Conservation (phyloP, 345 rosid genomes). For the Eucalyptus sp. region DNA sequence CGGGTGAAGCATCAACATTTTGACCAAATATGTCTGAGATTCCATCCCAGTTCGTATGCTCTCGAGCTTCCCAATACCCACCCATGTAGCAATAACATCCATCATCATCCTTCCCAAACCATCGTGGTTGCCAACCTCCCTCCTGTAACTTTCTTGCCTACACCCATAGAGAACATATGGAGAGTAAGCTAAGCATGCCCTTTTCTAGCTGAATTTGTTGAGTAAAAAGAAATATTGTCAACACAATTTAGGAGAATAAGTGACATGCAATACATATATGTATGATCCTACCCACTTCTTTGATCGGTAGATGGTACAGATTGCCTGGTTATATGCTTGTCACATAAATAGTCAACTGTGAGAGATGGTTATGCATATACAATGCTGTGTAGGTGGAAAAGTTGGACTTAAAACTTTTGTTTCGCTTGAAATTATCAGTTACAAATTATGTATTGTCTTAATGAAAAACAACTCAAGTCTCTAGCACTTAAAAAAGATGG, state of each 20-base stretch:
- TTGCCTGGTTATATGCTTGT: background rate
- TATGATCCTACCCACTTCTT: background rate
- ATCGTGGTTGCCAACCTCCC: conserved; percentile 96
- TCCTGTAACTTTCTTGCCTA: conserved; percentile 98
- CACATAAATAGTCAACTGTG: background rate
- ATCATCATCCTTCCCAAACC: conserved; percentile 82
- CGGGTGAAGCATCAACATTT: conserved; percentile 18
- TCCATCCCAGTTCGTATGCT: conserved; percentile 50
- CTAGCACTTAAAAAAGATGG: background rate
- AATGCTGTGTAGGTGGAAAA: background rate
- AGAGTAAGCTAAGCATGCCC: background rate
- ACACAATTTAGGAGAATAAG: background rate
- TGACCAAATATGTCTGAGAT: conserved; percentile 78
- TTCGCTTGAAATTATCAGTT: background rate
- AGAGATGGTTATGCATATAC: background rate
- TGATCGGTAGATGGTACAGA: background rate
- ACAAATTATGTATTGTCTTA: background rate
- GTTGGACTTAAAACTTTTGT: background rate
- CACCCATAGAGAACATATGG: background rate
- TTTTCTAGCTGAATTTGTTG: background rate
- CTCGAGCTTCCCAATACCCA: conserved; percentile 96
- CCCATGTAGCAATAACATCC: conserved; percentile 74
- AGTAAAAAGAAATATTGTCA: background rate
- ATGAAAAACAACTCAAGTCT: background rate
- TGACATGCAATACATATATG: background rate